These are phyloP conservation scores for Trichomonas gallinae DNA, from an alignment of 208 protist species.

Conservation along the genomic window DNA sequence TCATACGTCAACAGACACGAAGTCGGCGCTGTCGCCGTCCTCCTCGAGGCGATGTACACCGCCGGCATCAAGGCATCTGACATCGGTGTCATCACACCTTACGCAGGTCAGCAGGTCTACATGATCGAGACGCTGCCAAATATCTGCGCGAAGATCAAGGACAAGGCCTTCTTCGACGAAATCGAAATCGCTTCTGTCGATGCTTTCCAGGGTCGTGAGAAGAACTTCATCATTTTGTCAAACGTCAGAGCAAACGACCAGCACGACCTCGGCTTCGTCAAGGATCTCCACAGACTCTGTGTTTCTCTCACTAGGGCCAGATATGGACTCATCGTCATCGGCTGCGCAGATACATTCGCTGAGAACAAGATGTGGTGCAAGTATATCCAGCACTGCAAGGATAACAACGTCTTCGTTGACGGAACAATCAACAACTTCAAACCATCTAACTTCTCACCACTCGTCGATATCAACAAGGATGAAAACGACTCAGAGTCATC, in stretches of 20 bases:
- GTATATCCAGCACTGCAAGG: background rate
- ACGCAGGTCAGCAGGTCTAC: background rate
- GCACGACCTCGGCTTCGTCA: slow-evolving; percentile 59
- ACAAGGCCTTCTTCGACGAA: background rate
- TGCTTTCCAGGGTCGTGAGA: slow-evolving; percentile 44
- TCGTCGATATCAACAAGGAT: background rate
- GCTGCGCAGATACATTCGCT: slow-evolving; percentile 30
- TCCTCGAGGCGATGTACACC: background rate
- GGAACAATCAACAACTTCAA: background rate
- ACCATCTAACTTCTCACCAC: background rate
- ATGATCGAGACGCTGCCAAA: background rate
- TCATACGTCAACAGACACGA: background rate
- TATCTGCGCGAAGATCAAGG: background rate
- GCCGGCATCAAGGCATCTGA: background rate
- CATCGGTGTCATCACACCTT: background rate
- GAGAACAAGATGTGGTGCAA: slow-evolving; percentile 17
- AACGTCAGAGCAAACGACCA: slow-evolving; percentile 22
- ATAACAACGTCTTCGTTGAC: background rate
- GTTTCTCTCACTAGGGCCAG: slow-evolving; percentile 65
- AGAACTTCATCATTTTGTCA: slow-evolving; percentile 39
- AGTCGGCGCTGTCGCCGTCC: background rate
- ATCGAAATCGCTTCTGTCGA: slow-evolving; percentile 34
- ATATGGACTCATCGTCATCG: slow-evolving; percentile 34
- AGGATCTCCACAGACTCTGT: slow-evolving; percentile 64
- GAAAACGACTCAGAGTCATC: background rate